These are phyloP conservation scores for Fusarium cyanostomum DNA, from an alignment of 2,329 filamentous ascomycete genomes.

Conservation along the genomic window DNA sequence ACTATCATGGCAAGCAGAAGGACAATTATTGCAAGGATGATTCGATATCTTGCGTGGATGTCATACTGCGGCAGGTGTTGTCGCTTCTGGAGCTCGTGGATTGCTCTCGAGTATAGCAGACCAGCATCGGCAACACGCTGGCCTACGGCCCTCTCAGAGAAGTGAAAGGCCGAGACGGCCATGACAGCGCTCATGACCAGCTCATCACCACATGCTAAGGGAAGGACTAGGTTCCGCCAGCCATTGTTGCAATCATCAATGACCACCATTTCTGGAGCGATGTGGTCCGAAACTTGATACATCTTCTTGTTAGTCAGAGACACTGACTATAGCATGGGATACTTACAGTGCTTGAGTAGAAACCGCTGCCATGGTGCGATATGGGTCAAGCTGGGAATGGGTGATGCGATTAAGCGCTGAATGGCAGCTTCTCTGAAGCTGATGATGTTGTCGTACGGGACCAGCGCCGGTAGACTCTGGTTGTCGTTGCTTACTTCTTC, in stretches of 20 bases:
- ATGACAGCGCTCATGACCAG: slow-evolving; percentile 41
- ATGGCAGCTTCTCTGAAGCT: background rate
- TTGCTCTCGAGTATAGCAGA: slow-evolving; percentile 20
- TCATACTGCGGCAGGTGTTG: slow-evolving; percentile 17
- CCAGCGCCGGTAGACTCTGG: background rate
- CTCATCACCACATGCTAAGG: slow-evolving; percentile 30
- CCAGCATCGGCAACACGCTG: slow-evolving; percentile 3
- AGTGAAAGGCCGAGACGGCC: slow-evolving; percentile 40
- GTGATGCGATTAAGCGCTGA: background rate
- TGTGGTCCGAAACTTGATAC: slow-evolving; percentile 32
- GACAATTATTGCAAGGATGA: slow-evolving; percentile 35
- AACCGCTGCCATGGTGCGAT: slow-evolving; percentile 7
- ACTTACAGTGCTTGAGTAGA: slow-evolving; percentile 28
- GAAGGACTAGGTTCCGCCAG: slow-evolving; percentile 35
- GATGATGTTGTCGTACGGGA: background rate
- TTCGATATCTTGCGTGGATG: slow-evolving; percentile 18
- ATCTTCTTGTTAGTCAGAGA: background rate
- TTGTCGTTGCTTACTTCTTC: background rate
- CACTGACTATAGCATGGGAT: no score
- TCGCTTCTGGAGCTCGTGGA: slow-evolving; percentile 18
- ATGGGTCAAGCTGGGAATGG: background rate
- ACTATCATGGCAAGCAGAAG: slow-evolving; percentile 40
- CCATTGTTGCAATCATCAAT: slow-evolving; percentile 33
- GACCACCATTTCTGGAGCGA: slow-evolving; percentile 39
- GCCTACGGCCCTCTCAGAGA: slow-evolving; percentile 3